Conservation (phyloP, 768 basidiomycete genomes). For the Leucosporidium scottii region DNA sequence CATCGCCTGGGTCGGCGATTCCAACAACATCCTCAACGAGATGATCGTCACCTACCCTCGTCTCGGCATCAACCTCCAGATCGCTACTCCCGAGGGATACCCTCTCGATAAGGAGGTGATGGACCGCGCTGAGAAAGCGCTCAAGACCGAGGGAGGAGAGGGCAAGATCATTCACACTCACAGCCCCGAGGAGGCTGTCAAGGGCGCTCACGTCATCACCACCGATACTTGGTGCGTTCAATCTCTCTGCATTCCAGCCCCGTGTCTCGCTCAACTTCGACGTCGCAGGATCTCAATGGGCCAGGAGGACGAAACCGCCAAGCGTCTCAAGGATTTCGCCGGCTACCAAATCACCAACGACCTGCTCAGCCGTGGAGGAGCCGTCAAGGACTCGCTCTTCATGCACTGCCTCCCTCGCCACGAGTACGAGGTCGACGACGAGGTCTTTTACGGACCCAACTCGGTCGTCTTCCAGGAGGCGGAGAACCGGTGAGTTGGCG, state of each 20-base stretch:
- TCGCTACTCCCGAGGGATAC: constrained; percentile 66
- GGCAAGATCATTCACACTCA: constrained; percentile 34
- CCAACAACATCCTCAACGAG: constrained; percentile 90
- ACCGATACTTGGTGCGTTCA: constrained; percentile 83
- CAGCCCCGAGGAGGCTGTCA: constrained; percentile 70
- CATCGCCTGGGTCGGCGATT: constrained; percentile 87
- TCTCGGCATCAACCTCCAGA: constrained; percentile 73
- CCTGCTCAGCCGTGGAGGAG: constrained; percentile 53
- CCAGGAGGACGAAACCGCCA: constrained; percentile 85
- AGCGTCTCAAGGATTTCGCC: constrained; percentile 73
- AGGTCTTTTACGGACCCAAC: constrained; percentile 89
- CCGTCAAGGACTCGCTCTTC: constrained; percentile 51
- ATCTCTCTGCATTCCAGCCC: background rate
- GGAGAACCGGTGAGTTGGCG: constrained; percentile 60
- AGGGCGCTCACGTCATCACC: constrained; percentile 85
- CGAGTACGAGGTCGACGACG: constrained; percentile 86
- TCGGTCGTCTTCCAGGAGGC: constrained; percentile 89
- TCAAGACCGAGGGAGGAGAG: constrained; percentile 26
- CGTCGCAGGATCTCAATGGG: constrained; percentile 90
- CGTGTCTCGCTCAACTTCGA: background rate
- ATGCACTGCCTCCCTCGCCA: constrained; percentile 94
- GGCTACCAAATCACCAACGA: constrained; percentile 93
- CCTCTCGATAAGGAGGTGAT: constrained; percentile 56
- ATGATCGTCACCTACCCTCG: constrained; percentile 94
- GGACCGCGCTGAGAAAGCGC: constrained; percentile 61